Evolutionary conservation across 2,329 filamentous ascomycete species (phyloP), one percentile per base, ranked within the genome.

Genomic region (Cryphonectria radicalis): DNA sequence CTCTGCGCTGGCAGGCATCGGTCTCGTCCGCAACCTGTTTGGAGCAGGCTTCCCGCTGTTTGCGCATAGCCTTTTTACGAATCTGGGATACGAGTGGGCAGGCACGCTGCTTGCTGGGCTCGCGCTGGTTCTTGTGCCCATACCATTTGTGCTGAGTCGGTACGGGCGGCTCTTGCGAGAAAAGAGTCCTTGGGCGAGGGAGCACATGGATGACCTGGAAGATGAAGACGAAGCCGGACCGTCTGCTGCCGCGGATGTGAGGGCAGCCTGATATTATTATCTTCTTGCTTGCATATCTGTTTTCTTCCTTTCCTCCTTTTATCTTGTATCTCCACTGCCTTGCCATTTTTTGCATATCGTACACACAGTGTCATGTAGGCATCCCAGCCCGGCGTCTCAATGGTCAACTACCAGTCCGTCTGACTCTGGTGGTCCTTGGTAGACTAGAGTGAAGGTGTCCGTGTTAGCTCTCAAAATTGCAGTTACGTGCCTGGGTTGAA

Each of bases 1-100:
- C 6, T 81, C 78, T 3, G 83, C 81, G 0, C 75, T 84, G 22
- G 83, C 83, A 3, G 82, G 80, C 2, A 81, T 82, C 22, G 79
- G 78, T 3, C 77, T 84, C 40, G 76, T 84, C 46, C 77, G 82
- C 1, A 81, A 81, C 63, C 71, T 80, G 1, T 79, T 79, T 6
- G 82, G 82, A 7, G 82, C 79, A 0, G 78, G 77, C 0, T 81
- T 84, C 59, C 81, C 81, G 0, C 73, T 83, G 17, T 82, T 82
- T 74, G 80, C 79, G 1, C 74, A 75, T 1, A 75, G 77, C 19
- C 79, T 83, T 72, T 81, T 79, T 60, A 60, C 76, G 4, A 76
- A 76, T 0, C 69, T 81, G 19, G 81, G 81, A 1, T 77, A 81
- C 53, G 78, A 78, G 37, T 82, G 81, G 78, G 81, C 80, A 4